Percentiles rank a stretch among this genome's conserved stretches.
Conservation (phyloP, 208 protist species). For the Trypanosomatidae sp. region DNA sequence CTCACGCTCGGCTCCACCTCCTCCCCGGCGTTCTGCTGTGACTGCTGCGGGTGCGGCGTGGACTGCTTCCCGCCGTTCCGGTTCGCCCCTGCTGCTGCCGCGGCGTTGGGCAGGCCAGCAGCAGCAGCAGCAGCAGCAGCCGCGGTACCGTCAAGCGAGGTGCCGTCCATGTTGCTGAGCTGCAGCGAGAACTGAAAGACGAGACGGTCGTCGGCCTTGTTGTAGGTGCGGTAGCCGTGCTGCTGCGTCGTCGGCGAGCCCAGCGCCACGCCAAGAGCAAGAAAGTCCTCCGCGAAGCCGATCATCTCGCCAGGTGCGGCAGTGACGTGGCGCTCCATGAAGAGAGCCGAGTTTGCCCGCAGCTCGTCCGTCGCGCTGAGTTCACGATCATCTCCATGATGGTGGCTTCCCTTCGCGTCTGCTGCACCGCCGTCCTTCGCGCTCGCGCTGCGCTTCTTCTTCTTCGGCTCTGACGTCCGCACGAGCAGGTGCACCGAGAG, state of each 20-base stretch:
- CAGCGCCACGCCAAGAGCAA: slow-evolving; percentile 43
- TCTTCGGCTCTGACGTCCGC: slow-evolving; percentile 71
- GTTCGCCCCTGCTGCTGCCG: too few relatives aligned
- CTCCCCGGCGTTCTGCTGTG: background rate
- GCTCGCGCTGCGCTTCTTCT: slow-evolving; percentile 48
- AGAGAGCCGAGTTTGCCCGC: slow-evolving; percentile 43
- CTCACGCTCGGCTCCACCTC: slow-evolving; percentile 16
- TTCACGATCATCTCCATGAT: slow-evolving; percentile 1
- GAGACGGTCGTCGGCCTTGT: slow-evolving; percentile 56
- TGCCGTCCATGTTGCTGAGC: slow-evolving; percentile 34
- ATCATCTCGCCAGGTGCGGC: slow-evolving; percentile 59
- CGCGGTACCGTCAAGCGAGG: slow-evolving; percentile 22
- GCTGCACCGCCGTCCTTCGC: slow-evolving; percentile 1
- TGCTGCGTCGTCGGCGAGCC: slow-evolving; percentile 42
- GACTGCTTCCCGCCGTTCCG: too few relatives aligned
- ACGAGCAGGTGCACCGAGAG: slow-evolving; percentile 50
- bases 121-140: too few relatives aligned
- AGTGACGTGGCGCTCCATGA: slow-evolving; percentile 49
- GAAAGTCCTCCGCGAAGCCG: slow-evolving; percentile 58
- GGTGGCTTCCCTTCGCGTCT: too few relatives aligned
- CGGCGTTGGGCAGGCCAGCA: too few relatives aligned
- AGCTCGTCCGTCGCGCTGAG: slow-evolving; percentile 18
- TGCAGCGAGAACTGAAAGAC: slow-evolving; percentile 72
- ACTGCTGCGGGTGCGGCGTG: too few relatives aligned
- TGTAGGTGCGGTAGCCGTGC: slow-evolving; percentile 76